Percentiles rank a stretch among this genome's conserved stretches.
These are phyloP conservation scores for Trypanosoma scelopori DNA, from an alignment of 208 protist species.

Conservation along the genomic window DNA sequence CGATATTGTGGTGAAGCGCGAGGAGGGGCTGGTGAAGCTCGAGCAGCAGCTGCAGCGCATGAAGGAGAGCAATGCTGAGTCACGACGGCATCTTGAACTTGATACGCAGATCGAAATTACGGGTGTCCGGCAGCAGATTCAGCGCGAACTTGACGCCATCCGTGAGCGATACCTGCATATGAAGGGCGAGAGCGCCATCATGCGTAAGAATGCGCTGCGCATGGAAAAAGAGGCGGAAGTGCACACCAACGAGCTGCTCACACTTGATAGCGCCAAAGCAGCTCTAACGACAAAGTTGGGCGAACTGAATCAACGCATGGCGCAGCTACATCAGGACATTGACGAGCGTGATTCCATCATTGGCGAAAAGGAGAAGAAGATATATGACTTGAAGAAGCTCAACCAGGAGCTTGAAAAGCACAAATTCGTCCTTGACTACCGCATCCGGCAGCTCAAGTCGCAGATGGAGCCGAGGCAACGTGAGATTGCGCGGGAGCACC, in stretches of 20 bases:
- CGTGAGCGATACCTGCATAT: conserved; percentile 89
- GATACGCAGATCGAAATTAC: conserved; percentile 94
- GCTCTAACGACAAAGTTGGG: conserved; percentile 77
- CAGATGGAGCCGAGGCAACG: conserved; percentile 97
- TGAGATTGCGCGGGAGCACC: conserved; percentile 89
- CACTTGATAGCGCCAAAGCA: conserved; percentile 75
- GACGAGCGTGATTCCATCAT: conserved; percentile 94
- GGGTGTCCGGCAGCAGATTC: conserved; percentile 75
- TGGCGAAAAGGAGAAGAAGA: conserved; percentile 95
- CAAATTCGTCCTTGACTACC: conserved; percentile 98
- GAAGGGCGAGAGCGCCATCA: conserved; percentile 94
- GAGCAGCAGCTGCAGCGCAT: conserved; percentile 61
- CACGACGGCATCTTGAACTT: conserved; percentile 89
- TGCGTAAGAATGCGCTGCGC: conserved; percentile 90
- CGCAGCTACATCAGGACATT: conserved; percentile 90
- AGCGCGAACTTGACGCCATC: conserved; percentile 67
- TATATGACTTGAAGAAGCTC: conserved; percentile 97
- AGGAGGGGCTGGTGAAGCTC: conserved; percentile 62
- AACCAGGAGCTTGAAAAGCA: conserved; percentile 98
- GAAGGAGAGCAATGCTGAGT: conserved; percentile 84
- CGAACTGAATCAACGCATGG: conserved; percentile 86
- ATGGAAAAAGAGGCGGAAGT: conserved; percentile 93
- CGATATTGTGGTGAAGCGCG: conserved; percentile 67
- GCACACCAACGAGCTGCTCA: conserved; percentile 61
- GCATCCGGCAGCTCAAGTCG: conserved; percentile 97